A percentile compares a stretch with the other conserved stretches of the same genome.
phyloP scores from a whole-genome alignment of 2,329 filamentous ascomycete genomes.

The Pyricularia grisea region DNA sequence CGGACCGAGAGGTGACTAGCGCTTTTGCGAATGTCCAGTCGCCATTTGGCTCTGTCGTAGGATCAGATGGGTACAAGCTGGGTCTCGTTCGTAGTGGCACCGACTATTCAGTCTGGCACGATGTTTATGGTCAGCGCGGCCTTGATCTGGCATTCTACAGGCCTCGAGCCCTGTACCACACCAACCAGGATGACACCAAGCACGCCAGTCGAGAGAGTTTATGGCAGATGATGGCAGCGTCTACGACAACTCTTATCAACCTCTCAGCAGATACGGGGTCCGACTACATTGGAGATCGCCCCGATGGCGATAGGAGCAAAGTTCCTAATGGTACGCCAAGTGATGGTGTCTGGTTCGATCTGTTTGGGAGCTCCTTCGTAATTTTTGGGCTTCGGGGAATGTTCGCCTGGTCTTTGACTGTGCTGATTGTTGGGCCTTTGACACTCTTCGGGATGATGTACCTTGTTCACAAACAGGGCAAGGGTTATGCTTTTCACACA shows the following conservation, averaged over 20 bases:
- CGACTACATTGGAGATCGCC: constrained; percentile 52
- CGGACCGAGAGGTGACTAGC: constrained; percentile 75
- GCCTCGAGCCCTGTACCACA: constrained; percentile 83
- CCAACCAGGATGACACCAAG: constrained; percentile 72
- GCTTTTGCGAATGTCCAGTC: constrained; percentile 63
- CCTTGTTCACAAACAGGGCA: constrained; percentile 61
- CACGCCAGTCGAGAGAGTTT: constrained; percentile 64
- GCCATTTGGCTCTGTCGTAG: constrained; percentile 78
- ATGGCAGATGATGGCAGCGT: constrained; percentile 92
- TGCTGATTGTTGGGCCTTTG: constrained; percentile 73
- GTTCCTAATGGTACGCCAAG: constrained; percentile 58
- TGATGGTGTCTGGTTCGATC: constrained; percentile 84
- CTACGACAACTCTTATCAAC: constrained; percentile 62
- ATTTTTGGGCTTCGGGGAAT: constrained; percentile 72
- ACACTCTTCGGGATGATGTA: constrained; percentile 61
- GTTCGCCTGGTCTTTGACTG: constrained; percentile 77
- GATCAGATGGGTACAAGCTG: constrained; percentile 72
- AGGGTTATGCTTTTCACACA: constrained; percentile 76
- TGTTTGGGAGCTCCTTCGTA: constrained; percentile 73
- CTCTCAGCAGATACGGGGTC: constrained; percentile 60
- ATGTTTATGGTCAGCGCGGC: constrained; percentile 70
- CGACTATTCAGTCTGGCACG: constrained; percentile 78
- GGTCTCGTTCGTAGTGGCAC: constrained; percentile 77
- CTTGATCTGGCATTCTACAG: constrained; percentile 88
- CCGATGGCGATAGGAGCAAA: constrained; percentile 46